Conservation (phyloP, 805 yeast genomes). For the Tetrapisispora fleetii region DNA sequence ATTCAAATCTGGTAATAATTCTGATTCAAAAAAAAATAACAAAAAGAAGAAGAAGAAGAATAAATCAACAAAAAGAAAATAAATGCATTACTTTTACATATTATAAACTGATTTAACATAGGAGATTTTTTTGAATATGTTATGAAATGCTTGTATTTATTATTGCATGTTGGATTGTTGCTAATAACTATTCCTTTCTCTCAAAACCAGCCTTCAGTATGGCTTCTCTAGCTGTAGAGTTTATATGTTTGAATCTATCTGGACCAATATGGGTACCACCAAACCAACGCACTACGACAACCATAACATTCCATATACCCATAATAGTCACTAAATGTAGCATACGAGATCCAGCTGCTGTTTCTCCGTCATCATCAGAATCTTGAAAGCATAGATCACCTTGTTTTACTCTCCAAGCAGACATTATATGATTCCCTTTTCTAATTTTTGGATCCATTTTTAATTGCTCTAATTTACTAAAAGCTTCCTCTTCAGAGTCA, state of each 20-base stretch:
- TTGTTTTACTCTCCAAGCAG: slow-evolving; percentile 68
- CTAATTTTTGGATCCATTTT: slow-evolving; percentile 56
- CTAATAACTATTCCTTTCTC: not conserved
- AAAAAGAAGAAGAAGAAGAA: slow-evolving; percentile 1
- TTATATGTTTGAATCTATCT: slow-evolving; percentile 88
- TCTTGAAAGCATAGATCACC: slow-evolving; percentile 59
- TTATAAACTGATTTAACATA: not conserved
- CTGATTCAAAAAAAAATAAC: not conserved
- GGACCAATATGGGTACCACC: slow-evolving; percentile 91
- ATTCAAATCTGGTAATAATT: not conserved
- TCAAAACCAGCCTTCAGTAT: slow-evolving; percentile 51
- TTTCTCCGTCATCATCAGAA: slow-evolving; percentile 94
- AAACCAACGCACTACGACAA: slow-evolving; percentile 79
- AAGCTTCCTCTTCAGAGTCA: slow-evolving; percentile 58
- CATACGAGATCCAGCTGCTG: slow-evolving; percentile 89
- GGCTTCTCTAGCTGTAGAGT: slow-evolving; percentile 80
- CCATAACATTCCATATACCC: slow-evolving; percentile 79
- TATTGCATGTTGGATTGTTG: too few species aligned
- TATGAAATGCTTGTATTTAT: too few species aligned
- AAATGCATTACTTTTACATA: not conserved
- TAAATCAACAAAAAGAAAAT: not conserved
- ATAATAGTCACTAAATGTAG: slow-evolving; percentile 66
- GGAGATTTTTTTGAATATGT: not conserved
- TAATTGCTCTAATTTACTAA: slow-evolving; percentile 39
- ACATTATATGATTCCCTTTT: slow-evolving; percentile 70